Evolutionary conservation across 2,329 filamentous ascomycete genomes (phyloP).

Genomic region (Sphaerulina populicola): DNA sequence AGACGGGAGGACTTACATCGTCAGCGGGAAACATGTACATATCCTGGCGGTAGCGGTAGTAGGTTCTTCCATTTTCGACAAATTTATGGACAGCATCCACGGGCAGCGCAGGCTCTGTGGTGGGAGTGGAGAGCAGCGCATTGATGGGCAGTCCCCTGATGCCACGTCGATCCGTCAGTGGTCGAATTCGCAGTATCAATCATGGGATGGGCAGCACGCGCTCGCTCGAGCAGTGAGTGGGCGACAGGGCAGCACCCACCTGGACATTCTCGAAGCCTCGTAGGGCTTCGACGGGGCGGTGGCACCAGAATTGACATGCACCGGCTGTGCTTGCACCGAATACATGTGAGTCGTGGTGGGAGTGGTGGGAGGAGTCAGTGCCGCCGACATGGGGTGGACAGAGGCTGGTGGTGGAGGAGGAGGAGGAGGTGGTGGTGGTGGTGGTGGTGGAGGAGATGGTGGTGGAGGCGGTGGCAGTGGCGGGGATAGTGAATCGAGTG

Average conservation of each 20-base stretch:
- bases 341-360: slow-evolving; percentile 15
- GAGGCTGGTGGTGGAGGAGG: background rate
- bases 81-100: slow-evolving; percentile 14
- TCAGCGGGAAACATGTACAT: slow-evolving; percentile 22
- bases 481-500: background rate
- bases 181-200: background rate
- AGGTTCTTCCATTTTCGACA: slow-evolving; percentile 15
- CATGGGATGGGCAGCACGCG: background rate
- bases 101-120: slow-evolving; percentile 9
- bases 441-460: background rate
- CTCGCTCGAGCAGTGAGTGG: background rate
- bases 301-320: slow-evolving; percentile 8
- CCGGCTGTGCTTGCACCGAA: slow-evolving; percentile 16
- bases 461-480: background rate
- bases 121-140: slow-evolving; percentile 16
- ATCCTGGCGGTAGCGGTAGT: slow-evolving; percentile 18
- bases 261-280: slow-evolving; percentile 17
- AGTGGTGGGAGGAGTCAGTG: slow-evolving; percentile 3
- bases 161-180: background rate
- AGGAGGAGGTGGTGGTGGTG: background rate
- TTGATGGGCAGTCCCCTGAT: slow-evolving; percentile 17
- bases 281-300: slow-evolving; percentile 7
- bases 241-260: slow-evolving; percentile 11
- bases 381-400: background rate
- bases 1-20: slow-evolving; percentile 14